phyloP scores from a whole-genome alignment of 768 basidiomycete species.

The Pholiota conissans region DNA sequence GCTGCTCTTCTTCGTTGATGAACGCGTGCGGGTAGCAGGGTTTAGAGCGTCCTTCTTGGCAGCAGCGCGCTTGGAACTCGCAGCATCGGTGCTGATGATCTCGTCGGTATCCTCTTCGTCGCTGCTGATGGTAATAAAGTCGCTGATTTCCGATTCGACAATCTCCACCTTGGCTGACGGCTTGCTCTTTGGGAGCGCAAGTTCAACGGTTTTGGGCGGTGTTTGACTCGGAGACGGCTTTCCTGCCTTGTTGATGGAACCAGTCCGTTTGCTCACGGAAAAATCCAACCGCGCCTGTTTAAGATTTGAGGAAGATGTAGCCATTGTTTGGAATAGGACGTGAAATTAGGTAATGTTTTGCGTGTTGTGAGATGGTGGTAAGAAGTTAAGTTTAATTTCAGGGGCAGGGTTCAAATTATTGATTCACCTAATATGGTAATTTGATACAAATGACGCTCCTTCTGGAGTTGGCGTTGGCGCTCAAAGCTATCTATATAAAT shows the following conservation, averaged over 20 bases:
- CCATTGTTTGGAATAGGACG: background rate
- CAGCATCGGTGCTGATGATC: background rate
- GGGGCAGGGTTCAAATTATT: slow-evolving; percentile 4
- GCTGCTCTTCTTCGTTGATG: background rate
- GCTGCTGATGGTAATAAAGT: background rate
- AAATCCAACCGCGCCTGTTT: slow-evolving; percentile 51
- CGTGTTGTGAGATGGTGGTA: background rate
- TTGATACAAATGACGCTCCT: background rate
- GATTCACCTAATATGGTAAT: background rate
- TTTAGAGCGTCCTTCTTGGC: background rate
- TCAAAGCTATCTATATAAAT: too few relatives aligned
- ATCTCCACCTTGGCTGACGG: slow-evolving; percentile 7
- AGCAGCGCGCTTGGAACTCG: background rate
- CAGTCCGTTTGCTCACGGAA: slow-evolving; percentile 44
- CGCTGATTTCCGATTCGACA: slow-evolving; percentile 1
- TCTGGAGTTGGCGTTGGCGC: too few relatives aligned
- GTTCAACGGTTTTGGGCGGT: slow-evolving; percentile 10
- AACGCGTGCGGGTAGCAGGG: background rate
- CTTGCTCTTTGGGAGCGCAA: slow-evolving; percentile 5
- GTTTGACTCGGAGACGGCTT: slow-evolving; percentile 23
- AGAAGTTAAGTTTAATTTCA: background rate
- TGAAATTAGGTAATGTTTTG: too few relatives aligned
- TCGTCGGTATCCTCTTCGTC: background rate
- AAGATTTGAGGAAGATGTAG: slow-evolving; percentile 16
- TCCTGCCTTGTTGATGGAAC: slow-evolving; percentile 23